Percentiles rank a stretch among this genome's conserved stretches.
Evolutionary conservation across 2,329 filamentous ascomycete genomes (phyloP).

Genomic region (Corniculantispora saksenae): DNA sequence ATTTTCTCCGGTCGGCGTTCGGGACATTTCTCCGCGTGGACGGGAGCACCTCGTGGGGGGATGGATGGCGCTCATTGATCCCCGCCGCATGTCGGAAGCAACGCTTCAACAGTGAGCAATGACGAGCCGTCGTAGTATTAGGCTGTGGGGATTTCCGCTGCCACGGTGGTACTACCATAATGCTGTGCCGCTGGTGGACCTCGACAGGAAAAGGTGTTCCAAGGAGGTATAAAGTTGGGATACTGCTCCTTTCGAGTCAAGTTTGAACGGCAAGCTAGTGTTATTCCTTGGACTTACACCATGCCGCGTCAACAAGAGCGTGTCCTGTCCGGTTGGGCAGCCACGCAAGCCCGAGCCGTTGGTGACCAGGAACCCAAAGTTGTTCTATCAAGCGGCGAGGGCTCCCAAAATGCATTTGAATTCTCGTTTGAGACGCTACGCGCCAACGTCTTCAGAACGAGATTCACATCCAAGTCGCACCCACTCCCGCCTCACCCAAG

Average conservation of each 20-base stretch:
- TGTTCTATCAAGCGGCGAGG: slow-evolving; percentile 24
- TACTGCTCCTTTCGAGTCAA: not conserved
- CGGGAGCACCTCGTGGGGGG: not conserved
- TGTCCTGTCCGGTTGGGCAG: slow-evolving; percentile 27
- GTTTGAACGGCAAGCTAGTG: not conserved
- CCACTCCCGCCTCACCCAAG: slow-evolving; percentile 67
- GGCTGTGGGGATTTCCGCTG: not conserved
- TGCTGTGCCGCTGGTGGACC: not conserved
- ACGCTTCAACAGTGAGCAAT: not conserved
- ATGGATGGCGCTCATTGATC: not conserved
- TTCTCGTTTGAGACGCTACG: slow-evolving; percentile 66
- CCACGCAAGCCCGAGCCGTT: slow-evolving; percentile 28
- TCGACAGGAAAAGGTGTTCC: not conserved
- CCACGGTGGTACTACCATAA: not conserved
- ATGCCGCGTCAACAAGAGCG: slow-evolving; percentile 20
- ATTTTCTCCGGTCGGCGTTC: slow-evolving; percentile 9
- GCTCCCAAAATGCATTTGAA: slow-evolving; percentile 41
- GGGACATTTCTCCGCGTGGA: slow-evolving; percentile 9
- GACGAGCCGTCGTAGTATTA: not conserved
- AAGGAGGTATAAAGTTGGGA: not conserved
- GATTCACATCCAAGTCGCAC: slow-evolving; percentile 63
- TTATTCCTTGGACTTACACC: not conserved
- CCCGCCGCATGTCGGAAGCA: not conserved
- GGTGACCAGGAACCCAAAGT: slow-evolving; percentile 29
- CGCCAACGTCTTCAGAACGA: slow-evolving; percentile 66